Evolutionary conservation across 2,329 filamentous ascomycete species (phyloP).

Genomic region (Paracoccidioides lutzii): DNA sequence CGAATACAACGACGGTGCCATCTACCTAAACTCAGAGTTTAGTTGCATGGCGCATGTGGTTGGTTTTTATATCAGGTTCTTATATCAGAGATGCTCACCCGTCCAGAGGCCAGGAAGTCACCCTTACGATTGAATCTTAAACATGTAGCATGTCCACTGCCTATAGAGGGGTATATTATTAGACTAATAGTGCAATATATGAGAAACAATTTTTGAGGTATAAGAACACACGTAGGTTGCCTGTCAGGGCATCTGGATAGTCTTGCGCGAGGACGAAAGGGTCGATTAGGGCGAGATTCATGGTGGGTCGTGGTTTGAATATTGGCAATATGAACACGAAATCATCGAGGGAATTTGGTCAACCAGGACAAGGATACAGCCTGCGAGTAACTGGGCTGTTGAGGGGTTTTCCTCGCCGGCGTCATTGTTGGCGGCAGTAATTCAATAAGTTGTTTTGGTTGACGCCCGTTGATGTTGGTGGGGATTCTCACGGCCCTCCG

Average conservation of each 20-base stretch:
- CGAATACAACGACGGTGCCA: conserved; percentile 89
- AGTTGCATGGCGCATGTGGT: neutral
- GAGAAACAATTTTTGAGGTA: neutral
- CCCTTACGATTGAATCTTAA: conserved; percentile 86
- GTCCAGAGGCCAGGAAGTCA: conserved; percentile 86
- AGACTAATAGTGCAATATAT: conserved; percentile 30
- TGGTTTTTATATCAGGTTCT: neutral
- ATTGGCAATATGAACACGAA: neutral
- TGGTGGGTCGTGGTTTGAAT: conserved; percentile 22
- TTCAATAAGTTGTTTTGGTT: neutral
- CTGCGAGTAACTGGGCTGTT: neutral
- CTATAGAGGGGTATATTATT: conserved; percentile 22
- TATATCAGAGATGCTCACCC: conserved; percentile 39
- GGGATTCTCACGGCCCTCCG: too few relatives aligned
- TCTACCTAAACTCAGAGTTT: conserved; percentile 44
- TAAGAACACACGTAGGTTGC: conserved; percentile 59
- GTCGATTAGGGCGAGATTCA: conserved; percentile 62
- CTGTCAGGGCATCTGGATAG: conserved; percentile 80
- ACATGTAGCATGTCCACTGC: conserved; percentile 51
- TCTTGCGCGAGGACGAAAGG: conserved; percentile 63
- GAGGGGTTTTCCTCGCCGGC: neutral
- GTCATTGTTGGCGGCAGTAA: neutral
- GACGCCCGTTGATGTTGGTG: too few relatives aligned
- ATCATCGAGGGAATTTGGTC: neutral
- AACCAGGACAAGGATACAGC: neutral